Conservation (phyloP, 2,329 filamentous ascomycete species). For the Penicillium sp. region DNA sequence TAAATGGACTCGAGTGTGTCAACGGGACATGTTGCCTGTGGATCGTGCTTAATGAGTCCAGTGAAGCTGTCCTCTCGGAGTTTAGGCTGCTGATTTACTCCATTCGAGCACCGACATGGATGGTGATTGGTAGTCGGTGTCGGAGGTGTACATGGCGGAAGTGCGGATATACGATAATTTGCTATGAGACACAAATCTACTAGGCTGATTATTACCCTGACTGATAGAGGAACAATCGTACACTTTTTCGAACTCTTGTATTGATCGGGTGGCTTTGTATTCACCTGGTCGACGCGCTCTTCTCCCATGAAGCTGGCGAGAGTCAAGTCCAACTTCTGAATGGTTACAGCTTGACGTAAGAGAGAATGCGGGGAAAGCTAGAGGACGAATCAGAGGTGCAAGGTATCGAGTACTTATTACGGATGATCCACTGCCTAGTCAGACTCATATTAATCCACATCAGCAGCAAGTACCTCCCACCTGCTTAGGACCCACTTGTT, state of each 20-base stretch:
- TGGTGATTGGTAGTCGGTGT: neutral
- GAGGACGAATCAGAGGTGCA: slow-evolving; percentile 6
- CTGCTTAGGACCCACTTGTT: neutral
- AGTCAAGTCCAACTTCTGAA: neutral
- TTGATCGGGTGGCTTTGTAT: neutral
- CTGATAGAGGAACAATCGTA: neutral
- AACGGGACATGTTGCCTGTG: neutral
- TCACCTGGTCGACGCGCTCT: neutral
- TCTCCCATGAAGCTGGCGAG: neutral
- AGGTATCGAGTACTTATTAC: neutral
- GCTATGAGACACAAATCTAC: neutral
- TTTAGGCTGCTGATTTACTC: neutral
- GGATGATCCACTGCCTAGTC: too few relatives aligned
- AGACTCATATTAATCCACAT: neutral
- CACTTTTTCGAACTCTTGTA: neutral
- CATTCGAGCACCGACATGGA: neutral
- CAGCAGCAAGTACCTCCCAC: neutral
- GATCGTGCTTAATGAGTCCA: neutral
- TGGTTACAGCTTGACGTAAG: slow-evolving; percentile 25
- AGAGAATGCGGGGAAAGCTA: slow-evolving; percentile 32
- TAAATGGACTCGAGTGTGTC: neutral
- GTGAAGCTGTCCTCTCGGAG: neutral
- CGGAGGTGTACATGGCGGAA: neutral
- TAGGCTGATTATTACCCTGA: neutral
- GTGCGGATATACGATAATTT: neutral